phyloP scores from a whole-genome alignment of 371 early-diverging fungal species.

The Apophysomyces sp. region DNA sequence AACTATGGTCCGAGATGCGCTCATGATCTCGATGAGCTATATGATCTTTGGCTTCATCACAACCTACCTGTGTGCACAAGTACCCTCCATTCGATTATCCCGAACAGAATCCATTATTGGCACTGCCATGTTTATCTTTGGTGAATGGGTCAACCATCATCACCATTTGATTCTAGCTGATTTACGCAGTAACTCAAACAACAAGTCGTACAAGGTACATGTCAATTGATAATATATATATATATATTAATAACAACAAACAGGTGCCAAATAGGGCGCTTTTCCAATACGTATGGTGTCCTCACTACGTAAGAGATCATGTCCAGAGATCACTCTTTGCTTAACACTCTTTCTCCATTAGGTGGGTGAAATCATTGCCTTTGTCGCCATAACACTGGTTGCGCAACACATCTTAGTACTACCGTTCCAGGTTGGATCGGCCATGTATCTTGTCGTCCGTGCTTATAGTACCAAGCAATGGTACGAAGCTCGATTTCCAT shows the following conservation, averaged over 20 bases:
- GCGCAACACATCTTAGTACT: conserved; percentile 27
- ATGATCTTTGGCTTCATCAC: conserved; percentile 5
- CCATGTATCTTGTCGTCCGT: conserved; percentile 24
- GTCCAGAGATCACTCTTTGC: neutral
- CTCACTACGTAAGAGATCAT: conserved; percentile 39
- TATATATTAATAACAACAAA: neutral
- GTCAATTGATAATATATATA: neutral
- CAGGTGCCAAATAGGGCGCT: conserved; percentile 18
- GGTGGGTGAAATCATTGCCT: conserved; percentile 35
- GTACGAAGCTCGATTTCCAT: conserved; percentile 27
- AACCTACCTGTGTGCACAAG: conserved; percentile 10
- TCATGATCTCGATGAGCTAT: conserved; percentile 25
- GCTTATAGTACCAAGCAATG: conserved; percentile 35
- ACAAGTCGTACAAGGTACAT: conserved; percentile 34
- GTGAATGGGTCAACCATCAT: conserved; percentile 30
- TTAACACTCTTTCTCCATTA: conserved; percentile 1
- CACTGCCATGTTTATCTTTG: conserved; percentile 15
- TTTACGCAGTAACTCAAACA: conserved; percentile 15
- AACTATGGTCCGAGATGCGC: conserved; percentile 10
- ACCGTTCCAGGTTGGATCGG: conserved; percentile 17
- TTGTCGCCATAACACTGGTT: conserved; percentile 22
- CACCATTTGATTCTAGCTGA: conserved; percentile 34
- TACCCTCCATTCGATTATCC: neutral
- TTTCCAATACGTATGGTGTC: conserved; percentile 41
- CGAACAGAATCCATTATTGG: conserved; percentile 8